Conservation (phyloP, 176 grass and related monocot species). For the Aegilops tauschii region DNA sequence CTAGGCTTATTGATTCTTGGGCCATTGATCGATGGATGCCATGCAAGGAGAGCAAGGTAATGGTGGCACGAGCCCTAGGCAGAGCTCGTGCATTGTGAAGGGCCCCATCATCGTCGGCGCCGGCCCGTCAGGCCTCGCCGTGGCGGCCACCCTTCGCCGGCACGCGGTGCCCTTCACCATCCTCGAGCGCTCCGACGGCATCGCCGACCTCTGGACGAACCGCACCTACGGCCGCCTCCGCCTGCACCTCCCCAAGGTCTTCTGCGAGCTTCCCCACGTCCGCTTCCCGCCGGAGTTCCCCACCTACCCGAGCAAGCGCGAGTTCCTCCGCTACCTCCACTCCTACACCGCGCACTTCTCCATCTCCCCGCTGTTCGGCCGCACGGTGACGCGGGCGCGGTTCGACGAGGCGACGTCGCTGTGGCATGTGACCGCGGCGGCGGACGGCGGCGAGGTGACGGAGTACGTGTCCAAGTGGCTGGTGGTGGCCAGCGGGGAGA, state of each 20-base stretch:
- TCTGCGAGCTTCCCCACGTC: constrained; percentile 82
- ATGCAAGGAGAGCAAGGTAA: constrained; percentile 25
- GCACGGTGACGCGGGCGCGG: constrained; percentile 46
- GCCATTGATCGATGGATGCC: background rate
- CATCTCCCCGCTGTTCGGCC: constrained; percentile 61
- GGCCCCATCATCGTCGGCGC: constrained; percentile 93
- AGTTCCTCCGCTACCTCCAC: constrained; percentile 84
- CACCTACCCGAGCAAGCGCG: constrained; percentile 63
- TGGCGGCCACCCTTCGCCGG: constrained; percentile 69
- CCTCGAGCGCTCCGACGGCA: constrained; percentile 73
- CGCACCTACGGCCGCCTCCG: constrained; percentile 84
- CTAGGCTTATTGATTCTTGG: background rate
- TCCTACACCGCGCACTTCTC: constrained; percentile 63
- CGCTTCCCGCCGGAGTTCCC: constrained; percentile 75
- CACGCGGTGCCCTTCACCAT: constrained; percentile 59
- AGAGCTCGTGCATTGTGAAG: constrained; percentile 24
- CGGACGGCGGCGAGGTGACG: background rate
- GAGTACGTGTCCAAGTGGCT: constrained; percentile 79
- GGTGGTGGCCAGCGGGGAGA: constrained; percentile 93
- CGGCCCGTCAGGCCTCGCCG: constrained; percentile 80
- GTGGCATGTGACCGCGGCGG: constrained; percentile 54
- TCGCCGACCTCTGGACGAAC: constrained; percentile 84
- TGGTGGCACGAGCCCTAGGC: background rate
- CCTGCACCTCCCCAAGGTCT: constrained; percentile 84
- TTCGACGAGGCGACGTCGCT: constrained; percentile 41